Percentiles rank a stretch among this genome's conserved stretches.
Conservation (phyloP, 139 green algal genomes). For the Micromonas pusilla region DNA sequence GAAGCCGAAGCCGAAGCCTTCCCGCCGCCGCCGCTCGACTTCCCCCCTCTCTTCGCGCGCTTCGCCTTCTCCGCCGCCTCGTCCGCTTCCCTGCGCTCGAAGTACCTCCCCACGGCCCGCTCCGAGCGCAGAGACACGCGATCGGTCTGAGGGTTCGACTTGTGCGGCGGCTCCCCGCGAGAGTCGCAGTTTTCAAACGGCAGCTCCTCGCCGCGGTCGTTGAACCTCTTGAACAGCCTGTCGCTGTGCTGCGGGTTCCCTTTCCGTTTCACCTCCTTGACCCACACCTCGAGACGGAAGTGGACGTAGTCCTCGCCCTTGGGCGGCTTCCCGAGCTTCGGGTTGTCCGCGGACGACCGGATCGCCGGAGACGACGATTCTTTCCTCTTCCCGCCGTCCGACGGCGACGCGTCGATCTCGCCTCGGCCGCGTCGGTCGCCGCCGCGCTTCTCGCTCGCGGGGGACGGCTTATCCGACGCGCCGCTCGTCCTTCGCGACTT, state of each 20-base stretch:
- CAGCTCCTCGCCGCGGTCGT: not conserved
- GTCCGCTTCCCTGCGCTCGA: not conserved
- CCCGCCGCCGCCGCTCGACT: not conserved
- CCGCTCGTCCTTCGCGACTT: not conserved
- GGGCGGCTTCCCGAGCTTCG: no score
- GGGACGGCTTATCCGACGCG: not conserved
- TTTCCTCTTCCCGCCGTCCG: no score
- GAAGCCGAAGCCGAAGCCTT: not conserved
- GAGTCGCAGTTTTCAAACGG: not conserved
- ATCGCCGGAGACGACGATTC: no score
- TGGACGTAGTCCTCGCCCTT: no score
- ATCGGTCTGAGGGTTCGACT: not conserved
- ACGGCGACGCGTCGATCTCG: no score
- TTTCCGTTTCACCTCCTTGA: no score
- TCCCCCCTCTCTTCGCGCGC: not conserved
- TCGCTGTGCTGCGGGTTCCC: no score
- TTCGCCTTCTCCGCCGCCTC: not conserved
- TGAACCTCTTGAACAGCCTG: no score
- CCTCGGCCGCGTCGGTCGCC: not conserved
- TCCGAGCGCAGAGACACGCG: not conserved
- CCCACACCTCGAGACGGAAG: no score
- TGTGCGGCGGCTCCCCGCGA: not conserved
- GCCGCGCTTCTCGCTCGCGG: not conserved
- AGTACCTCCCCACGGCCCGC: not conserved
- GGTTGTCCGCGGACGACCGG: no score